A percentile compares a stretch with the other conserved stretches of the same genome.
phyloP scores from a whole-genome alignment of 345 rosid genomes.

The Acer yangbiense region DNA sequence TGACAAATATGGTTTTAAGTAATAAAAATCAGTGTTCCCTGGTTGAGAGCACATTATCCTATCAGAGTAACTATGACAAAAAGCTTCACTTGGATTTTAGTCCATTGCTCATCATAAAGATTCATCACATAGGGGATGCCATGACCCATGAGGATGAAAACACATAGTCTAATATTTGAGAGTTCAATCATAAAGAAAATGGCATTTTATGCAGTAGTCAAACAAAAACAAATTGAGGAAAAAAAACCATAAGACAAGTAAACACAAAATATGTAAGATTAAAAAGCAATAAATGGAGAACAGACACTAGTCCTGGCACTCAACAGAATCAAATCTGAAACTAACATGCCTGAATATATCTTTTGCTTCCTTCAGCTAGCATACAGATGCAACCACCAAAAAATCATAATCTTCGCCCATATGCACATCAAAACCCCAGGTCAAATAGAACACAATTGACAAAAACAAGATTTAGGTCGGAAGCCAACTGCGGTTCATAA shows the following conservation, averaged over 20 bases:
- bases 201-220: background rate
- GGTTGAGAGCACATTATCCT: slow-evolving; percentile 30
- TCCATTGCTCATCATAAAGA: slow-evolving; percentile 54
- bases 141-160: background rate
- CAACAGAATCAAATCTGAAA: background rate
- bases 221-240: background rate
- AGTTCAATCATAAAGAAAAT: background rate
- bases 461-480: too few relatives aligned
- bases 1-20: background rate
- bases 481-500: too few relatives aligned
- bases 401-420: too few relatives aligned
- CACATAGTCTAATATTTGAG: background rate
- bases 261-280: background rate
- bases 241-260: background rate
- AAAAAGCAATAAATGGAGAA: background rate
- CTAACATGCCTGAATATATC: background rate
- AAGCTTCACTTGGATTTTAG: slow-evolving; percentile 61
- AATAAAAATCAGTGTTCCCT: background rate
- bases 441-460: too few relatives aligned
- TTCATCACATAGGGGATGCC: slow-evolving; percentile 60
- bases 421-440: background rate
- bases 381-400: too few relatives aligned
- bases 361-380: background rate
- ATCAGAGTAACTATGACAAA: slow-evolving; percentile 90
- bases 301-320: too few relatives aligned